phyloP scores from a whole-genome alignment of 495 filamentous ascomycete genomes.

The Penicillium desertorum region DNA sequence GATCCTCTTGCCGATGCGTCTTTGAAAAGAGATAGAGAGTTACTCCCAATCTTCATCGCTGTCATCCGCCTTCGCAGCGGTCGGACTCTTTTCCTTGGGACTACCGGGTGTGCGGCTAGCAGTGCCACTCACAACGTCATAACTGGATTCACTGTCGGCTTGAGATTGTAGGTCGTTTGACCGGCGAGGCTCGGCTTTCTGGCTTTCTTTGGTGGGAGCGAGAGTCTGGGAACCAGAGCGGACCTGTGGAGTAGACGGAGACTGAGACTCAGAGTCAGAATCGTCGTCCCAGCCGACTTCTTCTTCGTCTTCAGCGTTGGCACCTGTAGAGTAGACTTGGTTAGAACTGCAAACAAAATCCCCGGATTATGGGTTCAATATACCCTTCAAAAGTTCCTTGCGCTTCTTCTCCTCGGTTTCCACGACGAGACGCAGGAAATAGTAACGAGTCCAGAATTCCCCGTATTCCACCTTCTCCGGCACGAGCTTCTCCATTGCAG shows the following conservation, averaged over 20 bases:
- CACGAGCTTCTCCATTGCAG: constrained; percentile 94
- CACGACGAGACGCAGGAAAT: constrained; percentile 89
- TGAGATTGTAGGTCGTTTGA: constrained; percentile 84
- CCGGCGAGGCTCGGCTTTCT: constrained; percentile 68
- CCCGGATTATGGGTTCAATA: constrained; percentile 13
- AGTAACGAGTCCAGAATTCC: constrained; percentile 93
- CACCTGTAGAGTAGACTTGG: constrained; percentile 38
- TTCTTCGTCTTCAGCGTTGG: constrained; percentile 67
- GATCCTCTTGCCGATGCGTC: constrained; percentile 16
- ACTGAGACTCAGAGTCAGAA: constrained; percentile 60
- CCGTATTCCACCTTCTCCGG: constrained; percentile 85
- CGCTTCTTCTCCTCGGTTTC: constrained; percentile 93
- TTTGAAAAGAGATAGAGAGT: neutral
- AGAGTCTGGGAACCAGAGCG: constrained; percentile 14
- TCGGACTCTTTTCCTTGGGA: constrained; percentile 63
- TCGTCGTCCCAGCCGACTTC: constrained; percentile 86
- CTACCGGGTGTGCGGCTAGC: constrained; percentile 75
- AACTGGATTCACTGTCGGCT: constrained; percentile 87
- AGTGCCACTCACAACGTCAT: constrained; percentile 86
- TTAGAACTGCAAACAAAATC: constrained; percentile 15
- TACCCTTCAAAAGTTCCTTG: constrained; percentile 90
- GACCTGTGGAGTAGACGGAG: constrained; percentile 53
- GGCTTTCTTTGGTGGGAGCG: constrained; percentile 32
- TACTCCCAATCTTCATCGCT: constrained; percentile 86
- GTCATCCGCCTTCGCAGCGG: constrained; percentile 55